Conservation (phyloP, 345 rosid species). For the Trapa bicornis region DNA sequence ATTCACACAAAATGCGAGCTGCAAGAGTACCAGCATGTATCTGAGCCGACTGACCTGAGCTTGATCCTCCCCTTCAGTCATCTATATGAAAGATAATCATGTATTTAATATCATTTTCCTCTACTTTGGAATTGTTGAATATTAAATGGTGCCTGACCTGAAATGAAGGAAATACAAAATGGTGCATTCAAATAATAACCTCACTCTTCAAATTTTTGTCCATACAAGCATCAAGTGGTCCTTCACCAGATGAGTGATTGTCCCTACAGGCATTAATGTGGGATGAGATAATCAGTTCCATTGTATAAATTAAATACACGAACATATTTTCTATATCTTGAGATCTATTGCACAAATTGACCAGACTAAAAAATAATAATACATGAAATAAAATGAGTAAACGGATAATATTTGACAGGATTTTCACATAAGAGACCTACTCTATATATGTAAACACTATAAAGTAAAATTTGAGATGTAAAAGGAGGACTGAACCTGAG, state of each 20-base stretch:
- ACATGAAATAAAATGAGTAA: neutral
- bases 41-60: constrained; percentile 5
- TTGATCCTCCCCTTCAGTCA: neutral
- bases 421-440: neutral
- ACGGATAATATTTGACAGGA: neutral
- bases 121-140: neutral
- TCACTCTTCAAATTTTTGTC: neutral
- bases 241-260: neutral
- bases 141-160: neutral
- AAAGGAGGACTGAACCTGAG: neutral
- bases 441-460: neutral
- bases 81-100: neutral
- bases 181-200: neutral
- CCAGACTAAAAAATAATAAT: neutral
- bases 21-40: constrained; percentile 2
- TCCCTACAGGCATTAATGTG: neutral
- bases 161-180: neutral
- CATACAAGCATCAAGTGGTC: neutral
- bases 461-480: neutral
- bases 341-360: neutral
- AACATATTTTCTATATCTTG: neutral
- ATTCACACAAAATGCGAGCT: neutral
- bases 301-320: neutral
- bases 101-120: neutral
- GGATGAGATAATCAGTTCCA: neutral